Evolutionary conservation across 805 yeast genomes (phyloP).

Genomic region (Cyberlindnera japonica): DNA sequence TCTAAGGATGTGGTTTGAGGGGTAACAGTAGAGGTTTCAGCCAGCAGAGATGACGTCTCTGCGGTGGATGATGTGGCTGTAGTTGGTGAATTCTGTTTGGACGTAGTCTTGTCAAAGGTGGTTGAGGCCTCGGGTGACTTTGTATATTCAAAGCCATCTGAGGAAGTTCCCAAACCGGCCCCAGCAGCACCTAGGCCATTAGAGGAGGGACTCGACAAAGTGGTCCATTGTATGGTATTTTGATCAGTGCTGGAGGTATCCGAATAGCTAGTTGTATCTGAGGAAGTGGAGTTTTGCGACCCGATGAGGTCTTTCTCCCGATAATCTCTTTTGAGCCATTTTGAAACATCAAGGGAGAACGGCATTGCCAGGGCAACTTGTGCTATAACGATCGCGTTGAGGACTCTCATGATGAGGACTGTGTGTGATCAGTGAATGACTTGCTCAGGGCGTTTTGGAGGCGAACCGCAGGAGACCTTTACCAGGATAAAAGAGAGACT

Average conservation of each 20-base stretch:
- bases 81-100: constrained; percentile 3
- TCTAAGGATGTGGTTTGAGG: too few species aligned
- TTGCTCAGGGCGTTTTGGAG: not conserved
- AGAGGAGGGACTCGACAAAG: too few species aligned
- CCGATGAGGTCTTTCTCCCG: not conserved
- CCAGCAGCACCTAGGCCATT: too few species aligned
- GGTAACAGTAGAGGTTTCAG: too few species aligned
- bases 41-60: too few species aligned
- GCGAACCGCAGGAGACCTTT: constrained; percentile 4
- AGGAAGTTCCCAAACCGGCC: too few species aligned
- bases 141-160: not conserved
- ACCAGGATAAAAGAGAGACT: constrained; percentile 14
- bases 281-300: constrained; percentile 1
- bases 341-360: constrained; percentile 9
- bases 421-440: not conserved
- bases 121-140: too few species aligned
- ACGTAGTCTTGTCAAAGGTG: too few species aligned
- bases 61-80: not conserved
- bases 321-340: constrained; percentile 11
- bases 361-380: constrained; percentile 18
- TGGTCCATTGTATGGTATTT: too few species aligned
- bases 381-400: constrained; percentile 12
- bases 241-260: not conserved
- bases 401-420: constrained; percentile 12
- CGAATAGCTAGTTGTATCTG: not conserved